A percentile compares a stretch with the other conserved stretches of the same genome.
Evolutionary conservation across 768 basidiomycete species (phyloP).

Genomic region (Suillus alpinus): DNA sequence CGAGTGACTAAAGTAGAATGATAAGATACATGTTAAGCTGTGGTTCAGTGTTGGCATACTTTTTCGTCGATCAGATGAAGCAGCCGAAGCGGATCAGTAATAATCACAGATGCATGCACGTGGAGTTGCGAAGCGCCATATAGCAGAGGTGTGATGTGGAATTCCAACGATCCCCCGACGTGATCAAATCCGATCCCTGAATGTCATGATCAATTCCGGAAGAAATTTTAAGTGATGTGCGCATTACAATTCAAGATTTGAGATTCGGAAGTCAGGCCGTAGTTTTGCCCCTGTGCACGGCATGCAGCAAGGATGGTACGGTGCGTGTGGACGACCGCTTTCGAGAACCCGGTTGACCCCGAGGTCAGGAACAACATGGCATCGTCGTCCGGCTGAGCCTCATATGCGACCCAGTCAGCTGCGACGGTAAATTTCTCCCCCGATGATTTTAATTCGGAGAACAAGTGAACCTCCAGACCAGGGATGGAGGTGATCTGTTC

Average conservation of each 20-base stretch:
- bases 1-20: conserved; percentile 22
- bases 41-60: conserved; percentile 25
- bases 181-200: conserved; percentile 45
- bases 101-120: conserved; percentile 21
- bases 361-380: conserved; percentile 38
- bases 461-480: conserved; percentile 22
- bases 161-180: conserved; percentile 41
- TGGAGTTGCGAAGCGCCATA: conserved; percentile 27
- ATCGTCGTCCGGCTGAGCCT: conserved; percentile 25
- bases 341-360: conserved; percentile 44
- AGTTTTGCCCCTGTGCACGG: conserved; percentile 32
- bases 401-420: conserved; percentile 17
- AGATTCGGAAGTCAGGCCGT: conserved; percentile 31
- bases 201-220: neutral
- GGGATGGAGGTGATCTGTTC: conserved; percentile 22
- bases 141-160: conserved; percentile 37
- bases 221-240: neutral
- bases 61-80: conserved; percentile 35
- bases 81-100: conserved; percentile 20
- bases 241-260: conserved; percentile 39
- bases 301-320: conserved; percentile 34
- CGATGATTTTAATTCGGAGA: conserved; percentile 19
- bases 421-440: conserved; percentile 1
- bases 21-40: conserved; percentile 8
- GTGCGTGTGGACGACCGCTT: conserved; percentile 39